phyloP scores from a whole-genome alignment of 768 basidiomycete genomes.

The Lanmaoa pseudosensibilis region DNA sequence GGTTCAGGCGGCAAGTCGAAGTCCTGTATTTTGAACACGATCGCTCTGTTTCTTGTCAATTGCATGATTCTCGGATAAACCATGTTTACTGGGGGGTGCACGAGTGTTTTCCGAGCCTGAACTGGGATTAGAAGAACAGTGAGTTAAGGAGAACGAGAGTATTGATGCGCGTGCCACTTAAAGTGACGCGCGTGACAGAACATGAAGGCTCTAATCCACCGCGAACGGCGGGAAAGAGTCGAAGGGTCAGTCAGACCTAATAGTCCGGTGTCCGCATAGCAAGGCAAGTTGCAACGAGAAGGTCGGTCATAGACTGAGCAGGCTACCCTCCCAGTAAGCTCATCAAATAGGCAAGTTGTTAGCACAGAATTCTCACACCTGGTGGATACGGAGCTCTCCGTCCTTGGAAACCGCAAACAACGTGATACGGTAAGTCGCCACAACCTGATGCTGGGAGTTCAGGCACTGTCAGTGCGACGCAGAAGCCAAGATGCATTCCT shows the following conservation, averaged over 20 bases:
- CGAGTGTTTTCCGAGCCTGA: not conserved
- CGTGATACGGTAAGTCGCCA: slow-evolving; percentile 34
- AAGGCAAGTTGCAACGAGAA: slow-evolving; percentile 33
- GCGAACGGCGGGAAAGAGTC: not conserved
- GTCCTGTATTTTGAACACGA: not conserved
- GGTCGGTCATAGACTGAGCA: slow-evolving; percentile 27
- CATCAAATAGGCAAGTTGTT: not conserved
- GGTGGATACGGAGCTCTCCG: slow-evolving; percentile 30
- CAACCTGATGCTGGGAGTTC: slow-evolving; percentile 19
- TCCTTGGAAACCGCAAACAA: slow-evolving; percentile 32
- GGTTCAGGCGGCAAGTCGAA: not conserved
- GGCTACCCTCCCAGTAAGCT: slow-evolving; percentile 15
- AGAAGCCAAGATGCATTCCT: not conserved
- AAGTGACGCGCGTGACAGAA: not conserved
- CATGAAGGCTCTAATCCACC: not conserved
- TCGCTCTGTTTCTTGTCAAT: not conserved
- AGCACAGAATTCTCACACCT: slow-evolving; percentile 19
- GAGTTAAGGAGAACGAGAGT: not conserved
- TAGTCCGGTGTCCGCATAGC: slow-evolving; percentile 33
- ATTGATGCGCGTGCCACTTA: not conserved
- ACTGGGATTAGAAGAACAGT: not conserved
- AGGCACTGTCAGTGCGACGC: slow-evolving; percentile 20
- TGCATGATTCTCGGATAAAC: not conserved
- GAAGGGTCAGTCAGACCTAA: slow-evolving; percentile 3
- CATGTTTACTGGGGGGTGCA: not conserved